Conservation (phyloP, 2,329 filamentous ascomycete genomes). For the Calonectria henricotiae region DNA sequence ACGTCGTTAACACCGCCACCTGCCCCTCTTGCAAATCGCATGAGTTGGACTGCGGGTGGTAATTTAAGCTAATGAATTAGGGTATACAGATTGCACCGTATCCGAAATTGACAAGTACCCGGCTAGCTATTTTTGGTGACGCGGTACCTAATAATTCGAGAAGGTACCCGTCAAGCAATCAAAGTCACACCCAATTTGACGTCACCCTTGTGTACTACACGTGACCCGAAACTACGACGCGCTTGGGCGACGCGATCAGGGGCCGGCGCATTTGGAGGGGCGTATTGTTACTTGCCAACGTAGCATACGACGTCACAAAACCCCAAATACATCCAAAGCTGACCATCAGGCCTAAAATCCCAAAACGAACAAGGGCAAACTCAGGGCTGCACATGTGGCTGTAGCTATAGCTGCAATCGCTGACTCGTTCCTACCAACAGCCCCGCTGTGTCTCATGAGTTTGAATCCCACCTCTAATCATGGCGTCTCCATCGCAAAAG, state of each 20-base stretch:
- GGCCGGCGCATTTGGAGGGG: conserved; percentile 36
- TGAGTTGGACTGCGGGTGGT: not conserved
- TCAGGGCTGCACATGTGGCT: conserved; percentile 21
- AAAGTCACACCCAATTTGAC: not conserved
- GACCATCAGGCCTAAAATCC: conserved; percentile 17
- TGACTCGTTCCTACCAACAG: conserved; percentile 8
- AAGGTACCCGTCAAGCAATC: not conserved
- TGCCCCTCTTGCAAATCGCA: not conserved
- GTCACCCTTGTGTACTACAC: conserved; percentile 15
- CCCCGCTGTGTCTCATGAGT: conserved; percentile 40
- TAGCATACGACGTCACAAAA: conserved; percentile 37
- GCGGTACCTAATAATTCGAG: not conserved
- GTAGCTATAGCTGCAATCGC: conserved; percentile 17
- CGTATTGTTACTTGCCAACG: conserved; percentile 19
- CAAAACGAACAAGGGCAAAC: conserved; percentile 32
- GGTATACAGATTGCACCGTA: not conserved
- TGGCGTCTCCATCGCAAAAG: conserved; percentile 53
- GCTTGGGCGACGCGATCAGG: conserved; percentile 35
- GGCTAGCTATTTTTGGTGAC: not conserved
- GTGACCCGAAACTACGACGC: conserved; percentile 30
- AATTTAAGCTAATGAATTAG: conserved; percentile 1
- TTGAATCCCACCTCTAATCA: conserved; percentile 41
- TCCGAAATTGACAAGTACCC: conserved; percentile 18
- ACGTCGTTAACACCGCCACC: not conserved
- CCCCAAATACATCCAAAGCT: conserved; percentile 31